Conservation (phyloP, 2,329 filamentous ascomycete genomes). For the Aspergillus fructus region DNA sequence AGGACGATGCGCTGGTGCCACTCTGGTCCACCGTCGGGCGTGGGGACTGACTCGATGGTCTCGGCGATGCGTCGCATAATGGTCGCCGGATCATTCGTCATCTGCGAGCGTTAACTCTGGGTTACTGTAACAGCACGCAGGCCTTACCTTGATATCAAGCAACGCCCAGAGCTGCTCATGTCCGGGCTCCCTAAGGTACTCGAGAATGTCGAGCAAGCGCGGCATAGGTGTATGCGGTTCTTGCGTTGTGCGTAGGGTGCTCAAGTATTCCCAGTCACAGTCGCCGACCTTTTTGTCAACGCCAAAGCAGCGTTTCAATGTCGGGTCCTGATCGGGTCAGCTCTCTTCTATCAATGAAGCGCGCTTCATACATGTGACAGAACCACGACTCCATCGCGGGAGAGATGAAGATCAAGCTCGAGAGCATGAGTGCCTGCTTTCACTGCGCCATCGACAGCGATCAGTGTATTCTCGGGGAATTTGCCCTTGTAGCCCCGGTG, state of each 20-base stretch:
- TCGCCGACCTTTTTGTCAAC: slow-evolving; percentile 70
- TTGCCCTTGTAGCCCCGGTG: slow-evolving; percentile 56
- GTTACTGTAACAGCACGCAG: neutral
- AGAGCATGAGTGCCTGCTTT: slow-evolving; percentile 74
- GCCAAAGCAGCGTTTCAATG: slow-evolving; percentile 79
- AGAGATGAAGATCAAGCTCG: slow-evolving; percentile 85
- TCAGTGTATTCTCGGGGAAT: slow-evolving; percentile 84
- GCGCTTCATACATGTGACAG: slow-evolving; percentile 65
- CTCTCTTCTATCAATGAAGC: slow-evolving; percentile 28
- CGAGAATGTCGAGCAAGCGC: slow-evolving; percentile 69
- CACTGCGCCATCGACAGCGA: slow-evolving; percentile 72
- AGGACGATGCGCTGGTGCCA: neutral
- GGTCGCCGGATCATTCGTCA: neutral
- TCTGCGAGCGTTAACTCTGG: neutral
- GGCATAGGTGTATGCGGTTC: slow-evolving; percentile 72
- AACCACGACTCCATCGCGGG: slow-evolving; percentile 79
- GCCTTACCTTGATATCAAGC: slow-evolving; percentile 78
- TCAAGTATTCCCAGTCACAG: slow-evolving; percentile 73
- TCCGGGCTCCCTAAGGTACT: slow-evolving; percentile 65
- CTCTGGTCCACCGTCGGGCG: neutral
- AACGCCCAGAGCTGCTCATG: slow-evolving; percentile 73
- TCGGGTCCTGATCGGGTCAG: slow-evolving; percentile 26
- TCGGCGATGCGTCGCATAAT: neutral
- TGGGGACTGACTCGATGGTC: neutral
- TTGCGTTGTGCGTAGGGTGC: slow-evolving; percentile 64